Evolutionary conservation across 169 alveolate genomes (phyloP).

Genomic region (Theileria equi): DNA sequence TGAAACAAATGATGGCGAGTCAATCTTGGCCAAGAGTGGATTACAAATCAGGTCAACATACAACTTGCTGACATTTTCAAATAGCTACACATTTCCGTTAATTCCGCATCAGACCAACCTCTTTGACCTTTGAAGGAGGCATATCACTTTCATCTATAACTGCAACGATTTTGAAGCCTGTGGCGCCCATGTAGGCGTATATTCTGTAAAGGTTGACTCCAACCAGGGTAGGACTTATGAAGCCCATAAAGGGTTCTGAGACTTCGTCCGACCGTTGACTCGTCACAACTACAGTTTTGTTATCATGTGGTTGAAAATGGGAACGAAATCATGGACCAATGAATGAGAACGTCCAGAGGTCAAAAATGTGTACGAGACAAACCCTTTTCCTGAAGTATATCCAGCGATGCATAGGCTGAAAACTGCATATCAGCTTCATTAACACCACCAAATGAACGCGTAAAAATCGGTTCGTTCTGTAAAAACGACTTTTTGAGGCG

Average conservation of each 20-base stretch:
- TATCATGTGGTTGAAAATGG: background rate
- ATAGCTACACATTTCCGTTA: conserved; percentile 18
- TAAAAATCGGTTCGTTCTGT: conserved; percentile 46
- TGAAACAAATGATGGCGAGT: conserved; percentile 15
- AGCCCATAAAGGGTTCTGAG: conserved; percentile 59
- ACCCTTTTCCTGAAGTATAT: conserved; percentile 50
- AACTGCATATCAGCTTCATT: conserved; percentile 58
- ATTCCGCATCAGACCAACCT: background rate
- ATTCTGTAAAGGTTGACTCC: conserved; percentile 42
- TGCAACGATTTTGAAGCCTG: conserved; percentile 55
- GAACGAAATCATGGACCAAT: background rate
- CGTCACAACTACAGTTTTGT: background rate
- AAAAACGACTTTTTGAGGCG: background rate
- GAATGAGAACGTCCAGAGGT: no score
- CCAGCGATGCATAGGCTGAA: conserved; percentile 60
- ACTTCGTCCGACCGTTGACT: no score
- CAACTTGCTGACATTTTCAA: conserved; percentile 33
- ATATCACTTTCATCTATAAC: conserved; percentile 33
- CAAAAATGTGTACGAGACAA: no score
- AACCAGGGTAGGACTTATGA: conserved; percentile 53
- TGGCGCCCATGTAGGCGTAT: conserved; percentile 59
- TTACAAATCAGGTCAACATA: conserved; percentile 48
- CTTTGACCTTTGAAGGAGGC: background rate
- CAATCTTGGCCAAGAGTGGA: conserved; percentile 50
- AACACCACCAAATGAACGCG: conserved; percentile 22